Conservation (phyloP, 108 stramenopile genomes). For the Conticribra guillardii region DNA sequence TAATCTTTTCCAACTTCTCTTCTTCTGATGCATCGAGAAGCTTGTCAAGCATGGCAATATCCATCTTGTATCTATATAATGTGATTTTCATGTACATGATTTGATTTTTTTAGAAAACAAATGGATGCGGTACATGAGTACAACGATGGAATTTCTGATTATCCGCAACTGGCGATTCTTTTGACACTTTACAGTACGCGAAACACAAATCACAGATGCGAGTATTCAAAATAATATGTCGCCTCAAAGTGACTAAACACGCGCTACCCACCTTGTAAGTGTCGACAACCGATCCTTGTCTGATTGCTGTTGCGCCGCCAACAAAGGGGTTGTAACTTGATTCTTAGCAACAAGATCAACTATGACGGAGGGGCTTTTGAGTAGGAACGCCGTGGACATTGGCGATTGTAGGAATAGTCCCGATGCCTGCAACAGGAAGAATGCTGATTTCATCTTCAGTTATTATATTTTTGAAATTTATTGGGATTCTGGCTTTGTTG, state of each 20-base stretch:
- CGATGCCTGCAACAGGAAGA: not conserved
- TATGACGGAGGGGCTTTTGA: not conserved
- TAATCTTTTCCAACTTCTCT: constrained; percentile 15
- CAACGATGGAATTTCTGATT: not conserved
- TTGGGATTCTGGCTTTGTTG: too few species aligned
- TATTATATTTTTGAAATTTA: not conserved
- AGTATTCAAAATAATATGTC: too few species aligned
- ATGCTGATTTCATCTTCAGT: not conserved
- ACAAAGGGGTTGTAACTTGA: not conserved
- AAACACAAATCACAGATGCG: not conserved
- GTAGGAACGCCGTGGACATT: not conserved
- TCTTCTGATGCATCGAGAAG: constrained; percentile 19
- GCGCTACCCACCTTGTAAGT: not conserved
- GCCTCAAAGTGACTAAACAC: too few species aligned
- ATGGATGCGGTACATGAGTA: not conserved
- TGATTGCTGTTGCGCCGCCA: not conserved
- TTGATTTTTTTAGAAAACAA: too few species aligned
- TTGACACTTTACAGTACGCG: not conserved
- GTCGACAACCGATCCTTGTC: not conserved
- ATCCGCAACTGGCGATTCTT: not conserved
- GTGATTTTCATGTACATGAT: not conserved
- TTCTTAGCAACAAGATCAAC: too few species aligned
- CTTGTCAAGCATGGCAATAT: constrained; percentile 9
- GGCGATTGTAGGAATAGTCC: not conserved
- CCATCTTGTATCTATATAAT: constrained; percentile 19